Conservation (phyloP, 2,329 filamentous ascomycete species). For the Diplodia sapinea region DNA sequence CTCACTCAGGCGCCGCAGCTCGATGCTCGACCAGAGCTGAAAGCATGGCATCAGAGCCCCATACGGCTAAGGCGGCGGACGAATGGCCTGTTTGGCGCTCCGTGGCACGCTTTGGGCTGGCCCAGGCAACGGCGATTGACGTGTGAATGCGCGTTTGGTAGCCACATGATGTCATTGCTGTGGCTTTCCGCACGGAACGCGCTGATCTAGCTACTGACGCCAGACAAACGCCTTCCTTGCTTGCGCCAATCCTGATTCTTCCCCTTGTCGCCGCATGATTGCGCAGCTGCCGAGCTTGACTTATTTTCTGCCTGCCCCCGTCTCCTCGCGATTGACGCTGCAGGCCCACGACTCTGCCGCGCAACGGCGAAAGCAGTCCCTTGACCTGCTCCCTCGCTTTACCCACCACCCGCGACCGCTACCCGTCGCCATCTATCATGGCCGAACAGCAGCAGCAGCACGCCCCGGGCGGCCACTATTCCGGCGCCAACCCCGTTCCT, state of each 20-base stretch:
- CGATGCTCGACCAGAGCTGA: no score
- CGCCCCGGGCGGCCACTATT: conserved; percentile 73
- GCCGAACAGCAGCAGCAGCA: conserved; percentile 52
- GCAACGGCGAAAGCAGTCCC: conserved; percentile 10
- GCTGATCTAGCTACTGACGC: conserved; percentile 12
- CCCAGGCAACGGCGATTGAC: conserved; percentile 5
- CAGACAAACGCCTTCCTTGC: conserved; percentile 1
- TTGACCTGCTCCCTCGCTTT: conserved; percentile 14
- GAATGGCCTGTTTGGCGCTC: background rate
- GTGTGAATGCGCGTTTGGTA: conserved; percentile 11
- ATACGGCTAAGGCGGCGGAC: background rate
- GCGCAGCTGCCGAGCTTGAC: background rate
- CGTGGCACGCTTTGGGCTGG: background rate
- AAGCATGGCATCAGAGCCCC: background rate
- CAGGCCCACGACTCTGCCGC: background rate
- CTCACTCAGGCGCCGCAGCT: background rate
- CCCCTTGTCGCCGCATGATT: background rate
- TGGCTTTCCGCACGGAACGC: conserved; percentile 1
- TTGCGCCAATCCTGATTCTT: conserved; percentile 26
- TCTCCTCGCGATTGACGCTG: conserved; percentile 1
- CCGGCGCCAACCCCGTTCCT: conserved; percentile 80
- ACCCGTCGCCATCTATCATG: conserved; percentile 3
- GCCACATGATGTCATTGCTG: conserved; percentile 30
- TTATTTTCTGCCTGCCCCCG: background rate
- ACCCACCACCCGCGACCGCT: background rate